Conservation (phyloP, 352 stramenopile genomes). For the Phytopythium boreale region DNA sequence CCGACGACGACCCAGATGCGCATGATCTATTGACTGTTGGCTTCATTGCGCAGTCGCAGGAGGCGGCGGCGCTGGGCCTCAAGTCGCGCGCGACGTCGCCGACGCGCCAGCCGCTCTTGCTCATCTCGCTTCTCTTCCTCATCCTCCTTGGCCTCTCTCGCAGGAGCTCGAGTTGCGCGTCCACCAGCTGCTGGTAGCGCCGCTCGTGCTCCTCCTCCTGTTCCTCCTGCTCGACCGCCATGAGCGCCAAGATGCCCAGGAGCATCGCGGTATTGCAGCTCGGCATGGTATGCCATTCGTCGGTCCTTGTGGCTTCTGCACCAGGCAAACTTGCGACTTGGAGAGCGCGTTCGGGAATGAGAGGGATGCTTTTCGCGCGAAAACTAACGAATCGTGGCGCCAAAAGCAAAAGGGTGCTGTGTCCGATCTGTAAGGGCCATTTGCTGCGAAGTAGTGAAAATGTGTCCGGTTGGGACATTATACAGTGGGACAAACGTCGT, state of each 20-base stretch:
- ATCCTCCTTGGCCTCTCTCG: background rate
- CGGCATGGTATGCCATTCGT: background rate
- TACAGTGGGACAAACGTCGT: too few relatives aligned
- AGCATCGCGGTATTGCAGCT: background rate
- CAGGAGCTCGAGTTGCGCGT: background rate
- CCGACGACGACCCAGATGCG: background rate
- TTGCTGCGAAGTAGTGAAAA: too few relatives aligned
- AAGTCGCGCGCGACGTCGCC: background rate
- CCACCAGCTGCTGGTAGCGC: background rate
- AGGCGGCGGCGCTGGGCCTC: background rate
- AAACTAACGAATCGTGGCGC: too few relatives aligned
- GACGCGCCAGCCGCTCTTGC: background rate
- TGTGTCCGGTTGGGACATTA: too few relatives aligned
- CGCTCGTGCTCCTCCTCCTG: background rate
- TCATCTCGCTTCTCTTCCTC: background rate
- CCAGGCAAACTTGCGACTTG: background rate
- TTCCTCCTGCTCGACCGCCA: background rate
- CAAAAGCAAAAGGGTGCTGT: too few relatives aligned
- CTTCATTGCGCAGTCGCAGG: background rate
- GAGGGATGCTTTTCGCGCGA: too few relatives aligned
- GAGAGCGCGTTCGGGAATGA: too few relatives aligned
- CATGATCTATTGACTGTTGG: background rate
- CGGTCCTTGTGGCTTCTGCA: background rate
- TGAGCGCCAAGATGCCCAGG: background rate
- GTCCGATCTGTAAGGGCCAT: too few relatives aligned